Conservation (phyloP, 1,139 yeast genomes). For the Saccharomyces hybrid region DNA sequence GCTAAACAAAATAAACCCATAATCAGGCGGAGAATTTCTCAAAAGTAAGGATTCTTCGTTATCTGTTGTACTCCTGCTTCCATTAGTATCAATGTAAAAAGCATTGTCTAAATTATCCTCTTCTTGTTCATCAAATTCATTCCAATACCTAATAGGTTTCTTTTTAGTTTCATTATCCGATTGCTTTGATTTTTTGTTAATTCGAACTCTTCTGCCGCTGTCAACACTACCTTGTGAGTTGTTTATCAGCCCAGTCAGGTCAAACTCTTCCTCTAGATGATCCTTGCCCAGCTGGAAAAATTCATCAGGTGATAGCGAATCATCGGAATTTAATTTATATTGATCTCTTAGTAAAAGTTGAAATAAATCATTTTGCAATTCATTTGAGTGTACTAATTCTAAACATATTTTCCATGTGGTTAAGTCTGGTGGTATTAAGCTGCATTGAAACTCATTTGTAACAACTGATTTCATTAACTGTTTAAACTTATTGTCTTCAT, state of each 20-base stretch:
- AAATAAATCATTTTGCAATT: constrained; percentile 25
- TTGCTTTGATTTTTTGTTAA: constrained; percentile 1
- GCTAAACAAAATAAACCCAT: constrained; percentile 23
- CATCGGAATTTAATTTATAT: constrained; percentile 10
- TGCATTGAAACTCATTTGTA: constrained; percentile 26
- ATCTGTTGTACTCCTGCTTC: constrained; percentile 7
- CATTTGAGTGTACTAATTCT: constrained; percentile 31
- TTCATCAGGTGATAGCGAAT: constrained; percentile 14
- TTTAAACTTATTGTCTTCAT: background rate
- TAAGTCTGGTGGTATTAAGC: constrained; percentile 28
- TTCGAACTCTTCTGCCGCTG: background rate
- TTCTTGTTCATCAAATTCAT: constrained; percentile 62
- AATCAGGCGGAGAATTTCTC: constrained; percentile 4
- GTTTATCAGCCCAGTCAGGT: background rate
- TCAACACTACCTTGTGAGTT: background rate
- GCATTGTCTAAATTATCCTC: constrained; percentile 34
- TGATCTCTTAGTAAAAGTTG: constrained; percentile 29
- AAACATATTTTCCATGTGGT: constrained; percentile 27
- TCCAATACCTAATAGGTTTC: constrained; percentile 51
- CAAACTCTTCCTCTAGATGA: background rate
- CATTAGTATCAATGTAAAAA: constrained; percentile 18
- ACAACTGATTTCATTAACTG: constrained; percentile 2
- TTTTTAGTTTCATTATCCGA: background rate
- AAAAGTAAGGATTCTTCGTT: constrained; percentile 4
- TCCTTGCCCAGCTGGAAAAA: constrained; percentile 19